Evolutionary conservation across 768 basidiomycete genomes (phyloP).

Genomic region (Collybia sordida): DNA sequence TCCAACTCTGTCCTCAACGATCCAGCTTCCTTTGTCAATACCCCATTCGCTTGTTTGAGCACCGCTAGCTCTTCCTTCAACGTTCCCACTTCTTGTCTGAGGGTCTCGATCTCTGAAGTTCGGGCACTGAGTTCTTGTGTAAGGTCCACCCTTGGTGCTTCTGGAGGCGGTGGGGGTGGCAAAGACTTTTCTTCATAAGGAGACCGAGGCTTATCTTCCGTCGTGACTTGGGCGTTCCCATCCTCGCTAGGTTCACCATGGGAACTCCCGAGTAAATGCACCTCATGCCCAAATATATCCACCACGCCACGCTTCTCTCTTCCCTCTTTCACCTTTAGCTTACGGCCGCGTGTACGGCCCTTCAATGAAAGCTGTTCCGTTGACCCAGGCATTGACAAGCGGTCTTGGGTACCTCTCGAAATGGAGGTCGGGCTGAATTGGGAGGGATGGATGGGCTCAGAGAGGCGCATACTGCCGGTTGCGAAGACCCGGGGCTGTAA

Average conservation of each 20-base stretch:
- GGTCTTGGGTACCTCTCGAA: too few species aligned
- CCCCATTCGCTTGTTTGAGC: slow-evolving; percentile 14
- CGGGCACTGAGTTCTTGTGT: background rate
- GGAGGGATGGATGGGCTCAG: too few species aligned
- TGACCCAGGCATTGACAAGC: too few species aligned
- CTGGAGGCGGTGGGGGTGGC: too few species aligned
- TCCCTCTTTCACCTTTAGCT: slow-evolving; percentile 1
- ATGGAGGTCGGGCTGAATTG: too few species aligned
- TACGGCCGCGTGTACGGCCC: background rate
- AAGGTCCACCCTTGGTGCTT: too few species aligned
- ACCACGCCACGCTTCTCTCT: slow-evolving; percentile 1
- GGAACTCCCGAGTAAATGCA: background rate
- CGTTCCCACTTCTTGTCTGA: slow-evolving; percentile 1
- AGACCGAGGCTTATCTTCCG: background rate
- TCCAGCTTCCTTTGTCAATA: slow-evolving; percentile 2
- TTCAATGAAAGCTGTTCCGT: background rate
- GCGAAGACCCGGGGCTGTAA: too few species aligned
- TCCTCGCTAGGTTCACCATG: background rate
- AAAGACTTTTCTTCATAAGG: too few species aligned
- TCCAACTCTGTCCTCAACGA: slow-evolving; percentile 4
- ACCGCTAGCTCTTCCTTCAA: slow-evolving; percentile 4
- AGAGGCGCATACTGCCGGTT: too few species aligned
- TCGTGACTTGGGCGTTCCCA: background rate
- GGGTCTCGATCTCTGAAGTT: background rate
- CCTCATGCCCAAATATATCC: slow-evolving; percentile 7